Evolutionary conservation across 805 yeast species (phyloP).

Genomic region (Saccharomyces eubayanus): DNA sequence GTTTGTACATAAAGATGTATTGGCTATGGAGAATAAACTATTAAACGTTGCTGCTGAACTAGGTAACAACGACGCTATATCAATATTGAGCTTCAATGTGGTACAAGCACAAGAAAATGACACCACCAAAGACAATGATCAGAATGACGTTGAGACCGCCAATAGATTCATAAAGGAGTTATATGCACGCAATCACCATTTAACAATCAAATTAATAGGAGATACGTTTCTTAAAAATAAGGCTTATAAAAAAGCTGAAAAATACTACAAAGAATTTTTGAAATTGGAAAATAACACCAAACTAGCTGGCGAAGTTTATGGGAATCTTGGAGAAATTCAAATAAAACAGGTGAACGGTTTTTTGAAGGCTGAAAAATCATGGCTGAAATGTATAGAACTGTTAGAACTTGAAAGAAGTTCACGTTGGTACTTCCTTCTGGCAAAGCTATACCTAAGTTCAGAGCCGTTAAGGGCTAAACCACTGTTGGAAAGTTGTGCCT

Average conservation of each 20-base stretch:
- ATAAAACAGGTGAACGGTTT: constrained; percentile 46
- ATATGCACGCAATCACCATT: constrained; percentile 54
- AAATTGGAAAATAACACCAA: constrained; percentile 47
- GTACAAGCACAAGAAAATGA: constrained; percentile 34
- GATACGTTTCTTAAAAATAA: constrained; percentile 56
- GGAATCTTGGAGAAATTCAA: constrained; percentile 52
- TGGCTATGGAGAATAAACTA: constrained; percentile 58
- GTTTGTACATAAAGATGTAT: constrained; percentile 45
- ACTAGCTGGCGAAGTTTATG: constrained; percentile 64
- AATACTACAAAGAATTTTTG: constrained; percentile 51
- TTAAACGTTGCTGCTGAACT: constrained; percentile 78
- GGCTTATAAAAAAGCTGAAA: constrained; percentile 44
- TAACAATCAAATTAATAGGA: constrained; percentile 70
- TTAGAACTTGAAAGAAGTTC: constrained; percentile 61
- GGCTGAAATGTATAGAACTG: constrained; percentile 50
- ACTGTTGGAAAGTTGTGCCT: constrained; percentile 70
- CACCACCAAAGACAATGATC: constrained; percentile 12
- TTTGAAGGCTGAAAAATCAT: constrained; percentile 43
- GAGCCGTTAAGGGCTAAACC: constrained; percentile 58
- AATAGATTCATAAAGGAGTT: constrained; percentile 49
- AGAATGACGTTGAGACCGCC: constrained; percentile 58
- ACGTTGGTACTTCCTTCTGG: constrained; percentile 69
- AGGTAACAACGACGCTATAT: constrained; percentile 75
- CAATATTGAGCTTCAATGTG: constrained; percentile 63
- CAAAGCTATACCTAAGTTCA: constrained; percentile 55